Evolutionary conservation across 805 yeast genomes (phyloP).

Genomic region (Sugiyamaella valdiviana): DNA sequence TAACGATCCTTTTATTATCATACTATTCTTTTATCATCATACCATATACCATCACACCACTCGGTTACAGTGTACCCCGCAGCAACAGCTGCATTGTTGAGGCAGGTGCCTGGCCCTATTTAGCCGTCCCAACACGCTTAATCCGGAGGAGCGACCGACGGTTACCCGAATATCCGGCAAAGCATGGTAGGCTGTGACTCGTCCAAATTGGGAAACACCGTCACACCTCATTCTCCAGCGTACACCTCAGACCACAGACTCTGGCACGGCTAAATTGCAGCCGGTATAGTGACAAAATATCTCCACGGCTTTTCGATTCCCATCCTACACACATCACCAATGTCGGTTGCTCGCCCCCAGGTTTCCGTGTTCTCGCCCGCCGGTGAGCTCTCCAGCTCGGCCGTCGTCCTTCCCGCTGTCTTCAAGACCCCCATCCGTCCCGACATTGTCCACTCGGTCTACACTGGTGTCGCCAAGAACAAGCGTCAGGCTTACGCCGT

Average conservation of each 20-base stretch:
- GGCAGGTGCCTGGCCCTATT: no score
- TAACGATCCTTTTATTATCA: no score
- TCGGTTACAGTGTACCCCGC: no score
- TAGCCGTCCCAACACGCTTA: no score
- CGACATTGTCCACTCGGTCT: conserved; percentile 98
- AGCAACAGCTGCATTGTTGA: no score
- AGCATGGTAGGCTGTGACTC: no score
- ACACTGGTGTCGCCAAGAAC: conserved; percentile 98
- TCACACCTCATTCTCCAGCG: neutral
- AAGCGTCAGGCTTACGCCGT: conserved; percentile 99
- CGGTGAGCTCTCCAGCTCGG: conserved; percentile 80
- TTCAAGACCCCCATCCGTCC: conserved; percentile 99
- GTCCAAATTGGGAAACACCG: neutral
- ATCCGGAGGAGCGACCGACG: no score
- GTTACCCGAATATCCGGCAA: no score
- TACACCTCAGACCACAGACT: neutral
- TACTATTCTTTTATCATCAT: no score
- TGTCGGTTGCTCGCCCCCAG: conserved; percentile 82
- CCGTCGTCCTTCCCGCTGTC: conserved; percentile 95
- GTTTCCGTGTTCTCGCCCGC: conserved; percentile 86
- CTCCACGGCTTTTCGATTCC: conserved; percentile 4
- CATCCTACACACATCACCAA: conserved; percentile 25
- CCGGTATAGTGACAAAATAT: neutral
- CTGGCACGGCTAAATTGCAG: neutral
- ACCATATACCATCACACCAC: no score